Percentiles rank a stretch among this genome's conserved stretches.
Evolutionary conservation across 169 alveolate species (phyloP).

Genomic region (Plasmodium malariae): DNA sequence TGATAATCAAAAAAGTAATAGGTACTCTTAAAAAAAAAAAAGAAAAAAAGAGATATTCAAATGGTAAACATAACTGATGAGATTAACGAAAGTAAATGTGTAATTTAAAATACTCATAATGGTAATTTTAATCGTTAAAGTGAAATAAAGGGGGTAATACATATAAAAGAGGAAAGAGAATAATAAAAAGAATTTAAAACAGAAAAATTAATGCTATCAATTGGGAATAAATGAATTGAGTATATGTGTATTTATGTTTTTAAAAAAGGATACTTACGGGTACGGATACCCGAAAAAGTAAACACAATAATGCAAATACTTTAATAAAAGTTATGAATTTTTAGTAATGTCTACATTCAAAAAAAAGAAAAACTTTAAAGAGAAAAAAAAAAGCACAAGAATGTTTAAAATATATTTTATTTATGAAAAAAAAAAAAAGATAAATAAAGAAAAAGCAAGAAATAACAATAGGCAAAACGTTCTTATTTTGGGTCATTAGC

Average conservation of each 20-base stretch:
- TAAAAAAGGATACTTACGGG: conserved; percentile 11
- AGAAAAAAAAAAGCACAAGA: conserved; percentile 7
- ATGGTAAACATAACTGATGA: not conserved
- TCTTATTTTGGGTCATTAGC: not conserved
- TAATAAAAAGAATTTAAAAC: not conserved
- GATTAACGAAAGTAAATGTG: conserved; percentile 28
- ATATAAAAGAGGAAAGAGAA: not conserved
- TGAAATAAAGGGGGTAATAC: not conserved
- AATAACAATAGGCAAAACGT: not conserved
- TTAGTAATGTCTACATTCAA: conserved; percentile 55
- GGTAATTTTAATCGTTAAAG: conserved; percentile 15
- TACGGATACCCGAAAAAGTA: conserved; percentile 20
- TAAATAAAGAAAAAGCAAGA: not conserved
- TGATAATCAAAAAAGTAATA: conserved; percentile 3
- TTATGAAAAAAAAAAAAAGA: conserved; percentile 1
- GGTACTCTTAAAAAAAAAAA: not conserved
- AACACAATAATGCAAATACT: too few species aligned
- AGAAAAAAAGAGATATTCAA: conserved; percentile 22
- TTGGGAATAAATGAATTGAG: not conserved
- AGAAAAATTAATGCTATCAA: conserved; percentile 9
- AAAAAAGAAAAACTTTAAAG: not conserved
- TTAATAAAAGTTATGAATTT: conserved; percentile 24
- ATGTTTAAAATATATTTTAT: conserved; percentile 6
- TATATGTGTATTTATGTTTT: not conserved
- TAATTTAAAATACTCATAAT: conserved; percentile 8